These are phyloP conservation scores for Talaromyces sp. DNA, from an alignment of 2,329 filamentous ascomycete genomes.

Conservation along the genomic window DNA sequence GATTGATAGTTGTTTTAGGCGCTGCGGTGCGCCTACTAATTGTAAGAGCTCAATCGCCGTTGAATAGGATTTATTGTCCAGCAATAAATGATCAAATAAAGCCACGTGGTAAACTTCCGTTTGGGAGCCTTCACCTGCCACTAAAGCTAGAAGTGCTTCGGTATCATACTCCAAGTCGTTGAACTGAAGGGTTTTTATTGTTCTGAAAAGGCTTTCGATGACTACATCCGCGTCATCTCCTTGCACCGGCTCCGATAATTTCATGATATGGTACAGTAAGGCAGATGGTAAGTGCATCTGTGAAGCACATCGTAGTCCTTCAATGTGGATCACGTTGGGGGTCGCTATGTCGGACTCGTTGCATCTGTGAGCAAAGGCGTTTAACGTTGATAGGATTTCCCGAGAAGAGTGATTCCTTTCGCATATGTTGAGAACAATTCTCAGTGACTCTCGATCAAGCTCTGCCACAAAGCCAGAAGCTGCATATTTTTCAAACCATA, in stretches of 20 bases:
- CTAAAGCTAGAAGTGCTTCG: slow-evolving; percentile 14
- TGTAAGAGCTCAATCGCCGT: slow-evolving; percentile 22
- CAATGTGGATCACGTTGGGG: slow-evolving; percentile 10
- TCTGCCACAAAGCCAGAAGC: slow-evolving; percentile 1
- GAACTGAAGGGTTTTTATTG: slow-evolving; percentile 18
- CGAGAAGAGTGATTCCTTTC: slow-evolving; percentile 19
- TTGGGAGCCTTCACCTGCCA: slow-evolving; percentile 17
- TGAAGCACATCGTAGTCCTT: slow-evolving; percentile 27
- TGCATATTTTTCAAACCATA: slow-evolving; percentile 21
- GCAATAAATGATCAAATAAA: neutral
- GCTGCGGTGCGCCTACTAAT: slow-evolving; percentile 16
- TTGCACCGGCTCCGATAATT: slow-evolving; percentile 12
- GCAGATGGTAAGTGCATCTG: slow-evolving; percentile 23
- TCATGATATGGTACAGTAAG: slow-evolving; percentile 21
- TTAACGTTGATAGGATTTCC: slow-evolving; percentile 26
- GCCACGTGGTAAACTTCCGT: neutral
- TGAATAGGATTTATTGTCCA: slow-evolving; percentile 5
- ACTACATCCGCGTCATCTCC: slow-evolving; percentile 13
- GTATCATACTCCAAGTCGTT: slow-evolving; percentile 16
- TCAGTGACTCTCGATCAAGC: slow-evolving; percentile 7
- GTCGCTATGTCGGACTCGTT: slow-evolving; percentile 14
- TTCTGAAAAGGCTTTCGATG: slow-evolving; percentile 17
- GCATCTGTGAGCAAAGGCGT: slow-evolving; percentile 22
- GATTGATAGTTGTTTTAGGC: slow-evolving; percentile 20
- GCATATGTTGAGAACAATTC: slow-evolving; percentile 18